These are phyloP conservation scores for Piloderma croceum DNA, from an alignment of 768 basidiomycete genomes.

Conservation along the genomic window DNA sequence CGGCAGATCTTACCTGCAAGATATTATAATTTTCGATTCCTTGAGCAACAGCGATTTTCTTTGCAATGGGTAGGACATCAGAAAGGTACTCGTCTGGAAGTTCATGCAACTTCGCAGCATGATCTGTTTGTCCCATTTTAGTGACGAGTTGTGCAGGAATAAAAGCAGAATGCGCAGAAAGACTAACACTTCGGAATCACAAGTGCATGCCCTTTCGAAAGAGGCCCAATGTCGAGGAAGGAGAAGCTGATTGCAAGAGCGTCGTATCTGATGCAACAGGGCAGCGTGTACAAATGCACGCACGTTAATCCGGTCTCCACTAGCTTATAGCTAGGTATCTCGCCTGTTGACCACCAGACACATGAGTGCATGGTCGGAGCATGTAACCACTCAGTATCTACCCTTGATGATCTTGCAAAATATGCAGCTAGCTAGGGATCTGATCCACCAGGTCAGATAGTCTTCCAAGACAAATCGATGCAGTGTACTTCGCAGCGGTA, in stretches of 20 bases:
- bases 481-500: neutral
- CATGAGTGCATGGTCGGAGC: neutral
- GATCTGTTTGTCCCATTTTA: slow-evolving; percentile 44
- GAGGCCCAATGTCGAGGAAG: slow-evolving; percentile 89
- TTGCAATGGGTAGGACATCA: slow-evolving; percentile 75
- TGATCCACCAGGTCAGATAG: slow-evolving; percentile 14
- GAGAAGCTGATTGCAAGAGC: slow-evolving; percentile 47
- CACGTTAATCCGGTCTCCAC: slow-evolving; percentile 69
- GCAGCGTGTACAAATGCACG: slow-evolving; percentile 21
- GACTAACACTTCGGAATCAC: slow-evolving; percentile 86
- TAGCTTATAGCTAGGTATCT: slow-evolving; percentile 86
- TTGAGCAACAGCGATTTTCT: slow-evolving; percentile 80
- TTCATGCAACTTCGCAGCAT: slow-evolving; percentile 80
- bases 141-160: neutral
- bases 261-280: neutral
- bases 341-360: slow-evolving; percentile 42
- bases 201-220: slow-evolving; percentile 86
- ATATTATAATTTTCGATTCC: slow-evolving; percentile 82
- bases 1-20: slow-evolving; percentile 57
- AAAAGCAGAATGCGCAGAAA: neutral
- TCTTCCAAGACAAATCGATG: neutral
- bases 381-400: slow-evolving; percentile 18
- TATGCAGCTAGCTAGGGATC: slow-evolving; percentile 62
- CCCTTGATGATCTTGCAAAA: slow-evolving; percentile 97
- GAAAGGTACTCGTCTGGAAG: slow-evolving; percentile 79